Evolutionary conservation across 352 stramenopile genomes (phyloP).

Genomic region (Phytophthora sojae): DNA sequence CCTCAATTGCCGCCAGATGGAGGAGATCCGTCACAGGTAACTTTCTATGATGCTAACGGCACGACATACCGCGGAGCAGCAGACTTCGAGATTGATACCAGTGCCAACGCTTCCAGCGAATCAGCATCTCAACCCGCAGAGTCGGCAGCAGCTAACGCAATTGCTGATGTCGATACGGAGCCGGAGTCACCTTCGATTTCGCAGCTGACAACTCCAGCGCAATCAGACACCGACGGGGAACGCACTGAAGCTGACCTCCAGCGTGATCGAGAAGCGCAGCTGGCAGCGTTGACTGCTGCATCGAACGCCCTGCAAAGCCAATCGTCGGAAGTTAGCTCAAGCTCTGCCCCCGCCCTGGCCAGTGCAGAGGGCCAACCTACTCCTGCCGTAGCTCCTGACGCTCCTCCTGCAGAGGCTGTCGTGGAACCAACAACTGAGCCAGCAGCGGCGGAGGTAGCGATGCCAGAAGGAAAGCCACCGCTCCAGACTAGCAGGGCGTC

Average conservation of each 20-base stretch:
- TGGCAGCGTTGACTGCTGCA: constrained; percentile 41
- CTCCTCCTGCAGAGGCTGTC: not conserved
- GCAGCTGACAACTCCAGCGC: constrained; percentile 70
- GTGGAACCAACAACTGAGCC: not conserved
- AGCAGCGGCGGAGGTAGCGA: constrained; percentile 2
- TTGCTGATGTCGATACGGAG: constrained; percentile 73
- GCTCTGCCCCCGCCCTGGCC: not conserved
- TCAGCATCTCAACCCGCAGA: not conserved
- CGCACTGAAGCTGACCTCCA: constrained; percentile 28
- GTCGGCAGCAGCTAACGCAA: constrained; percentile 3
- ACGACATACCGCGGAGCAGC: constrained; percentile 68
- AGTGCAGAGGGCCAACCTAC: constrained; percentile 16
- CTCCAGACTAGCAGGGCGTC: constrained; percentile 28
- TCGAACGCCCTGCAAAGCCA: constrained; percentile 38
- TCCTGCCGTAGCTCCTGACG: constrained; percentile 30
- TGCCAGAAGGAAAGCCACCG: constrained; percentile 27
- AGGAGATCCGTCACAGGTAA: constrained; percentile 52
- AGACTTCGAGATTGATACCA: constrained; percentile 58
- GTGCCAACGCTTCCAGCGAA: constrained; percentile 3
- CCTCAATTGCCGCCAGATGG: constrained; percentile 43
- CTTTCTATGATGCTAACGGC: constrained; percentile 73
- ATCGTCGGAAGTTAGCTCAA: constrained; percentile 15
- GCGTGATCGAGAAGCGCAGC: constrained; percentile 38
- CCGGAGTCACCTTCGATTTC: constrained; percentile 64
- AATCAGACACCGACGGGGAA: constrained; percentile 73